Base-by-base conservation (phyloP, 331 rosid genomes). In the Malus hybrid region DNA sequence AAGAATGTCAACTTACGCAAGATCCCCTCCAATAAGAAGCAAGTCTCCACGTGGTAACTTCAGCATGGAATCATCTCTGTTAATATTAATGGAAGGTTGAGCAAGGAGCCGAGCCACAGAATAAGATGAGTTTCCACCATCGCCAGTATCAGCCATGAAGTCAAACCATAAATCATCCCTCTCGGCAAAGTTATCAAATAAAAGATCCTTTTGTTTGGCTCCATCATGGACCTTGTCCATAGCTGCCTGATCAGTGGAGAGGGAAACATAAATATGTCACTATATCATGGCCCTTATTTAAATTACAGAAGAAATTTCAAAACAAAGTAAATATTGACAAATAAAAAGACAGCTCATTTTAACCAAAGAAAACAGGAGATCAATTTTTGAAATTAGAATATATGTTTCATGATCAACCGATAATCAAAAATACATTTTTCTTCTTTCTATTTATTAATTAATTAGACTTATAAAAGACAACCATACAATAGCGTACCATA, bases 91-190 rank as follows among this genome's bases (percentile, higher is more conserved):
- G 67, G 82, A 84, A 77, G 97, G 97, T 84, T 85, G 97, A 74
- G 99, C 97, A 80, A 95, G 97, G 31, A 95, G 86, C 67, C 90
- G 87, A 64, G 99, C 97, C 72, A 95, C 83, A 10, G 97, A 39
- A 90, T 92, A 95, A 56, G 99, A 92, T 70, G 97, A 90, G 90
- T 95, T 95, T 75, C 99, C 99, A 80, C 99, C 99, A 73, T 95
- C 99, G 24, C 99, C 99, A 22, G 99, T 95, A 83, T 95, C 99
- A 80, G 99, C 97, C 97, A 92, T 90, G 84, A 95, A 95, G 84
- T 95, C 99, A 84, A 95, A 95, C 97, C 99, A 95, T 44, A 95
- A 80, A 66, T 88, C 97, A 65, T 90, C 91, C 88, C 83, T 89
- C 80, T 87, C 92, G 66, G 85, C 80, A 69, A 92, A 88, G 80